Conservation (phyloP, 345 rosid genomes). For the Gossypium arboreum region DNA sequence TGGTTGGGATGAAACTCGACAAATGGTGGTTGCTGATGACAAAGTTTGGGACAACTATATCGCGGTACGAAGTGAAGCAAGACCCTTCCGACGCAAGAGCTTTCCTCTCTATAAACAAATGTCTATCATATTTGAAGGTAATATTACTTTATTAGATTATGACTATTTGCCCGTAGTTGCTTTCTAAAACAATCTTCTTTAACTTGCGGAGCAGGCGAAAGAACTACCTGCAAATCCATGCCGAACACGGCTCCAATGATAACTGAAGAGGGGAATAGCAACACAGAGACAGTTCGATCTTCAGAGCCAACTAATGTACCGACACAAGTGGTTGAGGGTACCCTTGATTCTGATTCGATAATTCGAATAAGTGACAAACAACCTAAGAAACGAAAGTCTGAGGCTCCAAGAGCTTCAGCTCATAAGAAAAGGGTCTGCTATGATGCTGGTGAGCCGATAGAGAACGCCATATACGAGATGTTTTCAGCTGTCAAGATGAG, state of each 20-base stretch:
- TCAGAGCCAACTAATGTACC: conserved; percentile 27
- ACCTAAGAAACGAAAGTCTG: conserved; percentile 25
- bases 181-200: conserved; percentile 2
- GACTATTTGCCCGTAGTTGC: not conserved
- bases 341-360: conserved; percentile 38
- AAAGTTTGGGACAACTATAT: conserved; percentile 38
- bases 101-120: conserved; percentile 34
- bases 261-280: conserved; percentile 36
- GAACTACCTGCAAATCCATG: conserved; percentile 20
- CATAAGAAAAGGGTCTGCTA: conserved; percentile 24
- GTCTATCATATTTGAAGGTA: conserved; percentile 37
- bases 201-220: conserved; percentile 26
- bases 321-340: conserved; percentile 26
- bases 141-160: not conserved
- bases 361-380: conserved; percentile 19
- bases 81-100: conserved; percentile 37
- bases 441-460: conserved; percentile 22
- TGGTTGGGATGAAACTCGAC: conserved; percentile 35
- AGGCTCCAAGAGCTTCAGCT: conserved; percentile 16
- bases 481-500: conserved; percentile 24
- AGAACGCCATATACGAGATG: conserved; percentile 29
- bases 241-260: conserved; percentile 16
- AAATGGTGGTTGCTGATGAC: conserved; percentile 40
- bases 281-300: conserved; percentile 33
- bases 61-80: conserved; percentile 32